phyloP scores from a whole-genome alignment of 148 eudicot genomes.

The Silene latifolia region DNA sequence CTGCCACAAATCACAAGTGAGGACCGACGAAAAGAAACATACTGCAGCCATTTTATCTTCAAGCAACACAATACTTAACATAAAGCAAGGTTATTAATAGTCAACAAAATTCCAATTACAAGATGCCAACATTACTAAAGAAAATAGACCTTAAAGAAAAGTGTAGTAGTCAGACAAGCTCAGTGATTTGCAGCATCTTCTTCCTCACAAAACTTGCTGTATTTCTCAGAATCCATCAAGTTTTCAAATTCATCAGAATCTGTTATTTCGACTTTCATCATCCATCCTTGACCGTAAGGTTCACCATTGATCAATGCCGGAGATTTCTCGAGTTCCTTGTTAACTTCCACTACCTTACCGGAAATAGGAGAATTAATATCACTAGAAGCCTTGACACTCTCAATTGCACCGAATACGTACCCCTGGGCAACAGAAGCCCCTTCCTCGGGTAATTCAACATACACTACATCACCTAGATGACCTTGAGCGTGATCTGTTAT shows the following conservation, averaged over 20 bases:
- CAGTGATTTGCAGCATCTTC: slow-evolving; percentile 79
- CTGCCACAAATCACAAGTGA: too few relatives aligned
- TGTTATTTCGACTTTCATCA: slow-evolving; percentile 75
- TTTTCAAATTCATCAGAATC: slow-evolving; percentile 42
- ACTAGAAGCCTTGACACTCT: slow-evolving; percentile 95
- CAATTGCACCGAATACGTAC: slow-evolving; percentile 76
- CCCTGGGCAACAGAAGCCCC: slow-evolving; percentile 71
- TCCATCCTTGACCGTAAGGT: slow-evolving; percentile 87
- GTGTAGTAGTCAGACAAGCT: slow-evolving; percentile 7
- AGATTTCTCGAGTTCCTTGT: slow-evolving; percentile 46
- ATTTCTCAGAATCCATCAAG: slow-evolving; percentile 75
- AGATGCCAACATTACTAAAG: slow-evolving; percentile 17
- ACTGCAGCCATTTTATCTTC: not conserved
- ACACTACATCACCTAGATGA: slow-evolving; percentile 89
- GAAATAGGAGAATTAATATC: slow-evolving; percentile 90
- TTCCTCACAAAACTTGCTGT: slow-evolving; percentile 83
- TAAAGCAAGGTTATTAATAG: slow-evolving; percentile 9
- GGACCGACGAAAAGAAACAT: not conserved
- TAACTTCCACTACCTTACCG: slow-evolving; percentile 74
- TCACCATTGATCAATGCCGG: slow-evolving; percentile 85
- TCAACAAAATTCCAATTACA: slow-evolving; percentile 7
- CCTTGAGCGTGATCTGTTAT: slow-evolving; percentile 94
- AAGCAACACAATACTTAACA: not conserved
- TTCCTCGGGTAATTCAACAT: slow-evolving; percentile 79
- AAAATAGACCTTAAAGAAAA: slow-evolving; percentile 16